A percentile compares a stretch with the other conserved stretches of the same genome.
Conservation (phyloP, 495 filamentous ascomycete genomes). For the Clavariopsis aquatica region DNA sequence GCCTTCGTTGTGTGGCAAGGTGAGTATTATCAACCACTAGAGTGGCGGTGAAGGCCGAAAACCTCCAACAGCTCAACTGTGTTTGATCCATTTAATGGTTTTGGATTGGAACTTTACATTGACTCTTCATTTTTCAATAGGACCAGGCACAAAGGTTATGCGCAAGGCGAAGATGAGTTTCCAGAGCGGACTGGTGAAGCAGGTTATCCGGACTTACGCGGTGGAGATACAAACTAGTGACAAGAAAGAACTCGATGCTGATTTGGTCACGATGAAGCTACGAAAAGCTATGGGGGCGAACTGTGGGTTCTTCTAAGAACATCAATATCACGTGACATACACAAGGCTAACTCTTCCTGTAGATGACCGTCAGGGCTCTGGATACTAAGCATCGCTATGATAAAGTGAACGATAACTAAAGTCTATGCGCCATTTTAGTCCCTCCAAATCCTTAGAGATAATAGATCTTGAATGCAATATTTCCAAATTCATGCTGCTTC, state of each 20-base stretch:
- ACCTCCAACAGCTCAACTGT: background rate
- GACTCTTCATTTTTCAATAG: conserved; percentile 4
- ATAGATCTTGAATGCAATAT: no score
- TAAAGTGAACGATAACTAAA: no score
- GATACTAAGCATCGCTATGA: no score
- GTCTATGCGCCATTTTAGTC: no score
- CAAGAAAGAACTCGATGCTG: conserved; percentile 54
- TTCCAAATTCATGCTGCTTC: no score
- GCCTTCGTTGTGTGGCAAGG: conserved; percentile 60
- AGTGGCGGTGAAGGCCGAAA: background rate
- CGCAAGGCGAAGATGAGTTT: conserved; percentile 60
- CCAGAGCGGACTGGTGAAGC: conserved; percentile 59
- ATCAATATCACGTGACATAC: background rate
- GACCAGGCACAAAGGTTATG: conserved; percentile 55
- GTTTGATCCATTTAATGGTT: background rate
- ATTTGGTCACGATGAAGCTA: conserved; percentile 53
- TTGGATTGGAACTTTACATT: background rate
- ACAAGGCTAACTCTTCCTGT: background rate
- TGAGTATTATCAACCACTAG: conserved; percentile 29
- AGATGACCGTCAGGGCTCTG: conserved; percentile 19
- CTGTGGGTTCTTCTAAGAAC: conserved; percentile 48
- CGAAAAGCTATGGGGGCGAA: conserved; percentile 61
- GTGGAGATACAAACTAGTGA: conserved; percentile 57
- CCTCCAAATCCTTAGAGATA: no score
- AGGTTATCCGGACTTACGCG: conserved; percentile 55